Evolutionary conservation across 2,329 filamentous ascomycete species (phyloP).

Genomic region (Trichoderma simmonsii): DNA sequence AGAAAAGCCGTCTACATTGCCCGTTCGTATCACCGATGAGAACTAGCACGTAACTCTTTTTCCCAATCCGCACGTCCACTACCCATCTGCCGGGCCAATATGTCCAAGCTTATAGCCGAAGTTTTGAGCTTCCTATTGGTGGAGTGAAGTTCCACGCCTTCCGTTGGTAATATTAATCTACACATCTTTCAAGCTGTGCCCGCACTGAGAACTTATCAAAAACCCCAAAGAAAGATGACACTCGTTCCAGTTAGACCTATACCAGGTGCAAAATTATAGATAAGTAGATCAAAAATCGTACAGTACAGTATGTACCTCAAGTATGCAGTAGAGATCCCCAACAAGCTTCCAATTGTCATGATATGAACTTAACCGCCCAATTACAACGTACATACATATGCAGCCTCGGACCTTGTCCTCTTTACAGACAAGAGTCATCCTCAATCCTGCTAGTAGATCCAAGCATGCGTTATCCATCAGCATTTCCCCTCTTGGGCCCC

Average conservation of each 20-base stretch:
- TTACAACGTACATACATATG: neutral
- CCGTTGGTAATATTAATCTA: neutral
- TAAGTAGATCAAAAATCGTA: neutral
- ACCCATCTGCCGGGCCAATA: neutral
- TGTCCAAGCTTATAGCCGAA: neutral
- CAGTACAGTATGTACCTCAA: neutral
- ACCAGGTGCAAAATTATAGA: neutral
- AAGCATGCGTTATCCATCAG: slow-evolving; percentile 3
- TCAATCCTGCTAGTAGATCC: neutral
- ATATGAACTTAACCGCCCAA: neutral
- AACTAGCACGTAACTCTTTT: neutral
- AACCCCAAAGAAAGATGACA: neutral
- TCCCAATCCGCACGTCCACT: neutral
- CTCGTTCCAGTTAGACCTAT: neutral
- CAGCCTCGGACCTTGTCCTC: neutral
- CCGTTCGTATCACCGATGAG: neutral
- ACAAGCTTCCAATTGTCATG: neutral
- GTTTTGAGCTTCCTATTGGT: neutral
- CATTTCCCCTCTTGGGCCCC: neutral
- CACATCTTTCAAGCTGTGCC: neutral
- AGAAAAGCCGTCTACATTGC: neutral
- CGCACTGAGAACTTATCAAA: neutral
- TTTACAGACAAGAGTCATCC: neutral
- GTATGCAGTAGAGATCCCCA: neutral
- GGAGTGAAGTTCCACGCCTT: neutral